phyloP scores from a whole-genome alignment of 495 filamentous ascomycete species.

The Xylaria grammica region DNA sequence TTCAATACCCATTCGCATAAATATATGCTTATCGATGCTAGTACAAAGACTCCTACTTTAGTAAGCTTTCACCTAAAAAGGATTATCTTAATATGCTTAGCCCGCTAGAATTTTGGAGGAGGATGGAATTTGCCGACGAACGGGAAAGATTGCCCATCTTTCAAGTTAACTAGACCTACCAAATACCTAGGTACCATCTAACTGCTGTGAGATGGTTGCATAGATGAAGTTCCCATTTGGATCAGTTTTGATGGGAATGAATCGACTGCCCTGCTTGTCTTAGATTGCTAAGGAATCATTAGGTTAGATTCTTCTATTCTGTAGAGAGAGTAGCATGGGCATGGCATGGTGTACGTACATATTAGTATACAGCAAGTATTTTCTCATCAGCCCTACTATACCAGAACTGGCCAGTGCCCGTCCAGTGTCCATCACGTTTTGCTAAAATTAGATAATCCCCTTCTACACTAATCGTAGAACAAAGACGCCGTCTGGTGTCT shows the following conservation, averaged over 20 bases:
- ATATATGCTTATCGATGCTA: neutral
- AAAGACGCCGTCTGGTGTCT: neutral
- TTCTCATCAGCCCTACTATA: constrained; percentile 1
- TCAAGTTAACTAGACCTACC: neutral
- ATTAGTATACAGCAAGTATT: too few relatives aligned
- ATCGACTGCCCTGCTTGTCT: too few relatives aligned
- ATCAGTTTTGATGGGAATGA: too few relatives aligned
- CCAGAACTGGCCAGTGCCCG: neutral
- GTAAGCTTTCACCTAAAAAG: constrained; percentile 4
- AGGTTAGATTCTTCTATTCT: too few relatives aligned
- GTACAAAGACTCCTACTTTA: neutral
- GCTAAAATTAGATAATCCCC: constrained; percentile 13
- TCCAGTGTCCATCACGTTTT: neutral
- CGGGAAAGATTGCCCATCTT: neutral
- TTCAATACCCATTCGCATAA: neutral
- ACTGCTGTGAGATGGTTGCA: too few relatives aligned
- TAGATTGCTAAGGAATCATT: neutral
- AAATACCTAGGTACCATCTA: too few relatives aligned
- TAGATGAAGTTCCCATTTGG: too few relatives aligned
- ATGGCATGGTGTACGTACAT: too few relatives aligned
- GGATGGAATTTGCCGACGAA: neutral
- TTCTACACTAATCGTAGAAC: neutral
- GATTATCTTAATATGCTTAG: neutral
- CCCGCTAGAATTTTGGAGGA: constrained; percentile 1
- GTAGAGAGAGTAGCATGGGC: neutral